These are phyloP conservation scores for Quercus rubra DNA, from an alignment of 306 rosid species.

Conservation along the genomic window DNA sequence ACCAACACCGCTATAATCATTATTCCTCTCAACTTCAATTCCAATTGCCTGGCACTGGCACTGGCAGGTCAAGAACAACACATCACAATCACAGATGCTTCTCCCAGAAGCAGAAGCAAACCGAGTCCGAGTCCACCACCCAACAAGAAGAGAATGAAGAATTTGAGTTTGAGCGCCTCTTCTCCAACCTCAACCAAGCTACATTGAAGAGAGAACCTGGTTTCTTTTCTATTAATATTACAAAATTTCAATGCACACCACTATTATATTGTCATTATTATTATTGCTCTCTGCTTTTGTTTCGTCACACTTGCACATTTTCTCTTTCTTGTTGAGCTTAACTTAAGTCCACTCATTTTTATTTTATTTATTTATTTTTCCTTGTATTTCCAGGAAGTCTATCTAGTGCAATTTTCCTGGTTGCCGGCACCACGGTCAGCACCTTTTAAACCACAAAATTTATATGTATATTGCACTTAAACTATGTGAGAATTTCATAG, in stretches of 20 bases:
- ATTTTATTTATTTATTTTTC: neutral
- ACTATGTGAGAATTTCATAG: too few relatives aligned
- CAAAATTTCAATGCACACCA: neutral
- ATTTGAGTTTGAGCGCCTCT: conserved; percentile 49
- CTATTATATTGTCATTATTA: neutral
- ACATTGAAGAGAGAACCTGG: conserved; percentile 82
- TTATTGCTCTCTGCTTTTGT: neutral
- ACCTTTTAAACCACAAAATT: neutral
- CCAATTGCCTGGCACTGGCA: neutral
- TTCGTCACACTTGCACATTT: neutral
- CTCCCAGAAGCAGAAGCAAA: conserved; percentile 30
- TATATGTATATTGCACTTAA: too few relatives aligned
- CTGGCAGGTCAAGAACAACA: conserved; percentile 1
- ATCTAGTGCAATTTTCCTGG: conserved; percentile 60
- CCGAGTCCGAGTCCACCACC: conserved; percentile 28
- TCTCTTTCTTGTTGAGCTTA: too few relatives aligned
- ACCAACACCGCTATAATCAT: neutral
- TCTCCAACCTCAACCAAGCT: conserved; percentile 69
- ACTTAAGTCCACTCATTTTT: neutral
- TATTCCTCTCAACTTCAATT: conserved; percentile 12
- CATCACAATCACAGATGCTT: conserved; percentile 27
- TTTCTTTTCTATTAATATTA: neutral
- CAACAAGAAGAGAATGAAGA: conserved; percentile 18
- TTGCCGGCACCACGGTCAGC: conserved; percentile 70
- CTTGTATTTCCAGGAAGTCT: conserved; percentile 52